Evolutionary conservation across 352 stramenopile genomes (phyloP).

Genomic region (Phytophthora citricola): DNA sequence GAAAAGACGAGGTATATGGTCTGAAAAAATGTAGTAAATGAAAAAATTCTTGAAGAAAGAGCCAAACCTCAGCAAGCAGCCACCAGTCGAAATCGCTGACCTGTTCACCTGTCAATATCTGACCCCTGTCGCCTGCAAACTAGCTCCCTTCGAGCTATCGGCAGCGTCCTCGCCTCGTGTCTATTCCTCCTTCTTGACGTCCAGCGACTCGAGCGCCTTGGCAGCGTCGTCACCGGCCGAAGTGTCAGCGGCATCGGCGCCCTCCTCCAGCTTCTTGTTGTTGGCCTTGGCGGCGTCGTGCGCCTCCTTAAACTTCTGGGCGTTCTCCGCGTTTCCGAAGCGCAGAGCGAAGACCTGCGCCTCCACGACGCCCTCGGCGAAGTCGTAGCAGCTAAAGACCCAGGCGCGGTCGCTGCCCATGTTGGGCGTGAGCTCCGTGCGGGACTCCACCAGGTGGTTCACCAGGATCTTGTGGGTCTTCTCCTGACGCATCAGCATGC

Average conservation of each 20-base stretch:
- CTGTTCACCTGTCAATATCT: constrained; percentile 10
- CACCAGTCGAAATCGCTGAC: background rate
- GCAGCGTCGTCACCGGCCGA: constrained; percentile 93
- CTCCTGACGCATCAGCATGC: constrained; percentile 98
- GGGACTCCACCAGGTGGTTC: constrained; percentile 97
- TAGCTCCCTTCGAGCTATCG: background rate
- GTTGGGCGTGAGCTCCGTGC: constrained; percentile 96
- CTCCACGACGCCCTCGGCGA: constrained; percentile 94
- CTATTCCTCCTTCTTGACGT: constrained; percentile 93
- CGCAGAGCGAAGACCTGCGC: constrained; percentile 91
- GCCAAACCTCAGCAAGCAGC: constrained; percentile 22
- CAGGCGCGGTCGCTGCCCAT: constrained; percentile 96
- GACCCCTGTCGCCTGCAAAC: constrained; percentile 1
- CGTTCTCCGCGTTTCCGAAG: constrained; percentile 97
- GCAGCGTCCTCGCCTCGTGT: constrained; percentile 8
- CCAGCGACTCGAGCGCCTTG: constrained; percentile 90
- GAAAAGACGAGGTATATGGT: constrained; percentile 34
- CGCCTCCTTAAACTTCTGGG: constrained; percentile 97
- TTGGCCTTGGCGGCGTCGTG: constrained; percentile 93
- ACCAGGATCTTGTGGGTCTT: constrained; percentile 99
- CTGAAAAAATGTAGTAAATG: constrained; percentile 42
- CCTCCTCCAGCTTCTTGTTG: constrained; percentile 95
- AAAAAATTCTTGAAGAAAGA: constrained; percentile 30
- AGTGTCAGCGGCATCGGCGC: constrained; percentile 92
- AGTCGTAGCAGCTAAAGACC: constrained; percentile 99